Conservation (phyloP, 768 basidiomycete genomes). For the Termitomyces sp. region DNA sequence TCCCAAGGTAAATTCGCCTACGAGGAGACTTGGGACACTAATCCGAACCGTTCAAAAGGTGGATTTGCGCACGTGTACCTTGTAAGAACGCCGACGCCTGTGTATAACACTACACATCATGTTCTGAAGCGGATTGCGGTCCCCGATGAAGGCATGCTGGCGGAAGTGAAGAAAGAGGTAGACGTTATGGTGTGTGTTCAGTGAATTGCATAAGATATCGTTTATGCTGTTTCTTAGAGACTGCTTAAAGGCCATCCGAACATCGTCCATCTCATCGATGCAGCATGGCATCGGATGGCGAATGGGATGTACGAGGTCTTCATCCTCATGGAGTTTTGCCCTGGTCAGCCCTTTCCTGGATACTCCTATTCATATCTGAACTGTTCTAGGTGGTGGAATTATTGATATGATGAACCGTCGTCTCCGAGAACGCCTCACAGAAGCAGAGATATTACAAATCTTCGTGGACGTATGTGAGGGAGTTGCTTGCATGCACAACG, state of each 20-base stretch:
- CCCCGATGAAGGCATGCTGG: conserved; percentile 81
- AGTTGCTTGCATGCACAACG: conserved; percentile 94
- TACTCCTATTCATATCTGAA: conserved; percentile 10
- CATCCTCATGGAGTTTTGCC: conserved; percentile 98
- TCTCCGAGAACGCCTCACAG: conserved; percentile 89
- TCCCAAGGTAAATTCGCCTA: conserved; percentile 69
- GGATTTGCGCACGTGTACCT: conserved; percentile 99
- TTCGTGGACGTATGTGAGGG: conserved; percentile 98
- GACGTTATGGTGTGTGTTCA: conserved; percentile 85
- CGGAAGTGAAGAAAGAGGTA: conserved; percentile 95
- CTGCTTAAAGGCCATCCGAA: conserved; percentile 90
- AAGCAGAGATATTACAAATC: conserved; percentile 95
- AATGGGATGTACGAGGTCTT: conserved; percentile 92
- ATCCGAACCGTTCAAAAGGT: conserved; percentile 46
- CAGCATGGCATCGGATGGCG: conserved; percentile 82
- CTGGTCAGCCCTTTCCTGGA: conserved; percentile 48
- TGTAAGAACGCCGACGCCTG: conserved; percentile 79
- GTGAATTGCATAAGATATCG: conserved; percentile 11
- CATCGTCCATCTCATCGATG: conserved; percentile 94
- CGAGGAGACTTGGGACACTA: conserved; percentile 5
- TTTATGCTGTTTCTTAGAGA: conserved; percentile 52
- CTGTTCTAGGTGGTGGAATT: conserved; percentile 80
- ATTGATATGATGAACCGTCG: conserved; percentile 99
- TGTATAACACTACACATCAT: conserved; percentile 91
- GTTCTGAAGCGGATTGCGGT: conserved; percentile 97